Conservation (phyloP, 441 rosid species). For the Viola pubescens region DNA sequence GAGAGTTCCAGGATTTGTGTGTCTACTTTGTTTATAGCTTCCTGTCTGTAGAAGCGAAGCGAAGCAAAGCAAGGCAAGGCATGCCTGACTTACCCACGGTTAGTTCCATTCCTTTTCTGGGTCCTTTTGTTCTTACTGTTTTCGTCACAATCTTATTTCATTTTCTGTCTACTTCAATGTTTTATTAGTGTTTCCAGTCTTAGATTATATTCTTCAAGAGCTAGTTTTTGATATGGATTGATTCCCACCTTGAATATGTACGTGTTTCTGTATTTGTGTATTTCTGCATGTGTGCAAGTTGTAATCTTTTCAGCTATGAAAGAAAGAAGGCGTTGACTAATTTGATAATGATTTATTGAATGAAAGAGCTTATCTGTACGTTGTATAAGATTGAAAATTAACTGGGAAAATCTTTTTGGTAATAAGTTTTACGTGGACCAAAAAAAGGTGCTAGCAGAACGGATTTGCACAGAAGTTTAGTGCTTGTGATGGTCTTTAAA, state of each 20-base stretch:
- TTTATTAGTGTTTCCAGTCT: too few relatives aligned
- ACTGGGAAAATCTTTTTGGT: background rate
- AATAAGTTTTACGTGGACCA: background rate
- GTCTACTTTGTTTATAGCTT: background rate
- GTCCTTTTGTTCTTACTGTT: background rate
- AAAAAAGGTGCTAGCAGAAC: background rate
- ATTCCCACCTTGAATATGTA: background rate
- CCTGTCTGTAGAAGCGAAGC: background rate
- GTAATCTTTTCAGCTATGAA: too few relatives aligned
- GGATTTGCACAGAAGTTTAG: background rate
- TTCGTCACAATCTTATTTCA: background rate
- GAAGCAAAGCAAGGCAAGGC: background rate
- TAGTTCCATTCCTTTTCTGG: background rate
- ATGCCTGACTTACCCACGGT: constrained; percentile 12
- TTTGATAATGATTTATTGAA: background rate
- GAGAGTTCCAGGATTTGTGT: background rate
- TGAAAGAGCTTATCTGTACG: background rate
- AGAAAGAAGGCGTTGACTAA: background rate
- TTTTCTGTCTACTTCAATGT: too few relatives aligned
- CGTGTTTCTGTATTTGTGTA: background rate
- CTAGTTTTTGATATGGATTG: too few relatives aligned
- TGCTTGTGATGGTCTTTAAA: background rate
- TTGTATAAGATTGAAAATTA: background rate
- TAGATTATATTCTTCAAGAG: too few relatives aligned
- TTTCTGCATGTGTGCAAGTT: too few relatives aligned